phyloP scores from a whole-genome alignment of 83 land plant genomes.

The Isoetes engelmannii region DNA sequence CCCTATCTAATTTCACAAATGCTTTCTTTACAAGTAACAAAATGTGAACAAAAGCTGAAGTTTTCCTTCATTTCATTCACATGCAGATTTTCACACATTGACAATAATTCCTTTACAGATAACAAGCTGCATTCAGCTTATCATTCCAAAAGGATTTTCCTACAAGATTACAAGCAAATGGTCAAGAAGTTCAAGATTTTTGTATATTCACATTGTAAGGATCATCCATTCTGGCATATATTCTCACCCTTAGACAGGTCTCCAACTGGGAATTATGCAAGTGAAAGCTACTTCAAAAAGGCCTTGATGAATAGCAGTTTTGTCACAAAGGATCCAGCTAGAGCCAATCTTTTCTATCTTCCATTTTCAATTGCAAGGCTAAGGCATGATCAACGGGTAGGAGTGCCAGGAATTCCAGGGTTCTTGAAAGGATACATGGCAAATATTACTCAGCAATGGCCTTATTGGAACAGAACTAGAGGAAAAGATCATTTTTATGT shows the following conservation, averaged over 20 bases:
- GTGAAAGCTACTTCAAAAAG: conserved; percentile 71
- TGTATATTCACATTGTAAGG: conserved; percentile 49
- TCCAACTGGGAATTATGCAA: conserved; percentile 71
- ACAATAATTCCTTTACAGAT: too few species aligned
- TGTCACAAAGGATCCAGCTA: conserved; percentile 50
- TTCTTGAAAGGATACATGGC: conserved; percentile 43
- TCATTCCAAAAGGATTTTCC: conserved; percentile 27
- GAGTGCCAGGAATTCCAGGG: conserved; percentile 43
- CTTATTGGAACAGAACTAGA: conserved; percentile 63
- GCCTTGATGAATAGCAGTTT: conserved; percentile 50
- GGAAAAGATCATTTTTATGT: conserved; percentile 83
- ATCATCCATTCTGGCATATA: conserved; percentile 45
- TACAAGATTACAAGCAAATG: conserved; percentile 58
- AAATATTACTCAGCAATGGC: conserved; percentile 40
- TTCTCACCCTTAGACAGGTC: conserved; percentile 41
- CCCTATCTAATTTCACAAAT: too few species aligned
- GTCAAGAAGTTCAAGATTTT: conserved; percentile 53
- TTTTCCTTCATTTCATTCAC: too few species aligned
- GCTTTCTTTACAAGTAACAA: too few species aligned
- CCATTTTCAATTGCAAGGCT: conserved; percentile 67
- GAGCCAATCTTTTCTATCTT: conserved; percentile 68
- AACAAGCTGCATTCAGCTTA: too few species aligned
- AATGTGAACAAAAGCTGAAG: too few species aligned
- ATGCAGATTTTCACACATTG: too few species aligned
- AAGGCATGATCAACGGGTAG: conserved; percentile 53